These are phyloP conservation scores for Misopates orontium DNA, from an alignment of 257 asterid genomes.

Conservation along the genomic window DNA sequence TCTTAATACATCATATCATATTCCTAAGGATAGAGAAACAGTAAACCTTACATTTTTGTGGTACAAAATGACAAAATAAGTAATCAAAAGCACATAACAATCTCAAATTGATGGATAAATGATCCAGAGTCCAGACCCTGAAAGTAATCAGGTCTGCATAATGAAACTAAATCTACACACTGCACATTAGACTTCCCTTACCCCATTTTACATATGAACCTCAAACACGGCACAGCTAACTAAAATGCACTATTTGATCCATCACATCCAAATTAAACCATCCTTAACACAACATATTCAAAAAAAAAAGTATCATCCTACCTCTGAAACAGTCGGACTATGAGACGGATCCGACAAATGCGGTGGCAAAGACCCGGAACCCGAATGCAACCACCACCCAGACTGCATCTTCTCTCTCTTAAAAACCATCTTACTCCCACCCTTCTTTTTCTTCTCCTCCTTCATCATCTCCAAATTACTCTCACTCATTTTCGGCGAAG, in stretches of 20 bases:
- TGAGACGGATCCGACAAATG: conserved; percentile 89
- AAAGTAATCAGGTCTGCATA: neutral
- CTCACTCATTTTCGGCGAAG: conserved; percentile 68
- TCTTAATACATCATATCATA: neutral
- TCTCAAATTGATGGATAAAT: neutral
- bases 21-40: neutral
- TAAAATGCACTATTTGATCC: neutral
- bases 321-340: conserved; percentile 69
- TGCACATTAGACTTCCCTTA: neutral
- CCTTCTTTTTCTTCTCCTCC: conserved; percentile 30
- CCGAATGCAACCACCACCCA: conserved; percentile 24
- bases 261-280: conserved; percentile 8
- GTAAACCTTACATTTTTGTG: neutral
- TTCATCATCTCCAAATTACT: conserved; percentile 17
- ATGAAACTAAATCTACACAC: neutral
- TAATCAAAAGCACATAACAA: neutral
- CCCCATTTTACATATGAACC: conserved; percentile 23
- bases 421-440: conserved; percentile 29
- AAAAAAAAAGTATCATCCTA: conserved; percentile 27
- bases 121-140: neutral
- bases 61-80: neutral
- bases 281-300: neutral
- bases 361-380: conserved; percentile 41
- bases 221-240: neutral
- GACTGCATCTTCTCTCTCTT: conserved; percentile 47